These are phyloP conservation scores for Pseudocercospora eumusae DNA, from an alignment of 2,329 filamentous ascomycete species.

Conservation along the genomic window DNA sequence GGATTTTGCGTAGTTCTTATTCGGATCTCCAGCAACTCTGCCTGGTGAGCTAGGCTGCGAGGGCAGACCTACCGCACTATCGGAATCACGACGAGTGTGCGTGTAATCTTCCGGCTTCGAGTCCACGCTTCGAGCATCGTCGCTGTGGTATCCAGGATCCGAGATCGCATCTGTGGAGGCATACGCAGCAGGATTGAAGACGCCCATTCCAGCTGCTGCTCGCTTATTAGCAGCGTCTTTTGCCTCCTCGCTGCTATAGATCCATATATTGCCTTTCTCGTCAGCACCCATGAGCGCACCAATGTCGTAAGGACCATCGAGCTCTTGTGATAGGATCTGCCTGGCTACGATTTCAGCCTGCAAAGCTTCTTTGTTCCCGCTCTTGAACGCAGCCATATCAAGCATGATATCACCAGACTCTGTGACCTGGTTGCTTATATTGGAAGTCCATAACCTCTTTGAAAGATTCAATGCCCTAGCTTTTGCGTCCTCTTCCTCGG, in stretches of 20 bases:
- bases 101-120: conserved; percentile 33
- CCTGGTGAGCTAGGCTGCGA: conserved; percentile 57
- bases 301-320: conserved; percentile 95
- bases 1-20: conserved; percentile 93
- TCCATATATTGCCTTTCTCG: conserved; percentile 97
- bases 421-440: conserved; percentile 91
- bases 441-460: conserved; percentile 81
- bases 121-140: conserved; percentile 66
- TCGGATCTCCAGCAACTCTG: conserved; percentile 62
- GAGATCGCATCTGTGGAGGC: conserved; percentile 77
- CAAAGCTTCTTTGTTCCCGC: conserved; percentile 86
- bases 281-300: conserved; percentile 93
- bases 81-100: conserved; percentile 69
- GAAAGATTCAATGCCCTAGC: conserved; percentile 82
- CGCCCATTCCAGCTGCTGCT: conserved; percentile 49
- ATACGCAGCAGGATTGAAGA: conserved; percentile 54
- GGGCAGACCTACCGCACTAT: conserved; percentile 66
- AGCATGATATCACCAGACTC: conserved; percentile 93
- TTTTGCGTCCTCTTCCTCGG: conserved; percentile 72
- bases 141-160: conserved; percentile 93
- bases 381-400: conserved; percentile 97
- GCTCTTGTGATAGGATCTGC: conserved; percentile 86
- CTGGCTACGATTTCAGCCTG: conserved; percentile 90
- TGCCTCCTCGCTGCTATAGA: conserved; percentile 95
- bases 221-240: conserved; percentile 81